These are phyloP conservation scores for Calonectria hongkongensis DNA, from an alignment of 2,329 filamentous ascomycete genomes.

Conservation along the genomic window DNA sequence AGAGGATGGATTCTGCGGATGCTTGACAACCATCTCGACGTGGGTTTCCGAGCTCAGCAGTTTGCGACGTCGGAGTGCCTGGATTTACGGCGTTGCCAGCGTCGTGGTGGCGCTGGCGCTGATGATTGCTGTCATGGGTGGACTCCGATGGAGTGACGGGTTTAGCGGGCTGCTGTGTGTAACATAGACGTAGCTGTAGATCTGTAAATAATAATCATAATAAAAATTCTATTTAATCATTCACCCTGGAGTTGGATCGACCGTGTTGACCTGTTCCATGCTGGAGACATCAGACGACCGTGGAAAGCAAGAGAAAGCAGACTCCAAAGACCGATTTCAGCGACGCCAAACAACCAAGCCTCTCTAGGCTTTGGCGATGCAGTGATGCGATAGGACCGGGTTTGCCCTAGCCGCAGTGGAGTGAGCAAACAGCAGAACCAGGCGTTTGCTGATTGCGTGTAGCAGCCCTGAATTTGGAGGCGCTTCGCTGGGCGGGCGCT, in stretches of 20 bases:
- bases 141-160: slow-evolving; percentile 80
- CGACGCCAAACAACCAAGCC: neutral
- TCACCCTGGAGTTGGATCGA: neutral
- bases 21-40: slow-evolving; percentile 79
- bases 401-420: neutral
- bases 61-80: slow-evolving; percentile 73
- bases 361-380: neutral
- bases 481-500: neutral
- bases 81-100: slow-evolving; percentile 80
- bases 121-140: slow-evolving; percentile 84
- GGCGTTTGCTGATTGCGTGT: neutral
- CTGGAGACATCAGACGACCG: too few species aligned
- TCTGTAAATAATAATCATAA: neutral
- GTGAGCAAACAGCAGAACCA: neutral
- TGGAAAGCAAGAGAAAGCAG: neutral
- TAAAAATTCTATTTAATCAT: neutral
- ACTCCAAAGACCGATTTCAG: neutral
- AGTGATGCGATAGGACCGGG: too few species aligned
- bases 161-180: slow-evolving; percentile 62
- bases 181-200: slow-evolving; percentile 25
- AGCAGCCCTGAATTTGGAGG: neutral
- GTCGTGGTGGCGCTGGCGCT: slow-evolving; percentile 75
- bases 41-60: slow-evolving; percentile 78
- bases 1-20: slow-evolving; percentile 81
- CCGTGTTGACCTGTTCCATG: neutral